Percentiles rank a stretch among this genome's conserved stretches.
phyloP scores from a whole-genome alignment of 192 early-diverging fungal genomes.

The Geosiphon pyriformis region DNA sequence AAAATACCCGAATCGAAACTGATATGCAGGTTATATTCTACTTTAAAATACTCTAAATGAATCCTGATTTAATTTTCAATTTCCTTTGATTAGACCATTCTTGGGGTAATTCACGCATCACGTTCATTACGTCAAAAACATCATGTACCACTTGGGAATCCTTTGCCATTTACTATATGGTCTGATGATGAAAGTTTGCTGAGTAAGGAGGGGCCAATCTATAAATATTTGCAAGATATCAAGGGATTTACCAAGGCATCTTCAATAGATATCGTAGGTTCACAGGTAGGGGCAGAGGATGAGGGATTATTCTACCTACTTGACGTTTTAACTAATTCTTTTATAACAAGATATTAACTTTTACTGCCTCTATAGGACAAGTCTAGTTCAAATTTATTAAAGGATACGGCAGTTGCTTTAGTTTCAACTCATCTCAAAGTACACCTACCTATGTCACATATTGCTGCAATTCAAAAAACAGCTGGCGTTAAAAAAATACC shows the following conservation, averaged over 20 bases:
- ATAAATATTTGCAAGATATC: slow-evolving; percentile 34
- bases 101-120: slow-evolving; percentile 46
- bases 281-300: slow-evolving; percentile 28
- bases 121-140: slow-evolving; percentile 50
- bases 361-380: not conserved
- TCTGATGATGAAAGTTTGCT: slow-evolving; percentile 31
- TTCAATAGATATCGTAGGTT: slow-evolving; percentile 20
- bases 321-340: too few relatives aligned
- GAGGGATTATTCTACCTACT: too few relatives aligned
- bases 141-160: slow-evolving; percentile 37
- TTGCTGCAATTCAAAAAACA: slow-evolving; percentile 28
- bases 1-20: slow-evolving; percentile 37
- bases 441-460: slow-evolving; percentile 28
- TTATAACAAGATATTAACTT: not conserved
- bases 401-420: slow-evolving; percentile 20
- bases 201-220: slow-evolving; percentile 26
- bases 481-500: slow-evolving; percentile 9
- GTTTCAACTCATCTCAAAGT: slow-evolving; percentile 32
- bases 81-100: slow-evolving; percentile 26
- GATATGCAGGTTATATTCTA: slow-evolving; percentile 43
- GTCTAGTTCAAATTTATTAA: not conserved
- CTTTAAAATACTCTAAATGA: not conserved
- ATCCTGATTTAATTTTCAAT: not conserved
- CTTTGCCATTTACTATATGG: slow-evolving; percentile 45
- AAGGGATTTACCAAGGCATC: slow-evolving; percentile 35